Base-by-base conservation (phyloP, 352 stramenopile species). In the Phytophthora capsici region DNA sequence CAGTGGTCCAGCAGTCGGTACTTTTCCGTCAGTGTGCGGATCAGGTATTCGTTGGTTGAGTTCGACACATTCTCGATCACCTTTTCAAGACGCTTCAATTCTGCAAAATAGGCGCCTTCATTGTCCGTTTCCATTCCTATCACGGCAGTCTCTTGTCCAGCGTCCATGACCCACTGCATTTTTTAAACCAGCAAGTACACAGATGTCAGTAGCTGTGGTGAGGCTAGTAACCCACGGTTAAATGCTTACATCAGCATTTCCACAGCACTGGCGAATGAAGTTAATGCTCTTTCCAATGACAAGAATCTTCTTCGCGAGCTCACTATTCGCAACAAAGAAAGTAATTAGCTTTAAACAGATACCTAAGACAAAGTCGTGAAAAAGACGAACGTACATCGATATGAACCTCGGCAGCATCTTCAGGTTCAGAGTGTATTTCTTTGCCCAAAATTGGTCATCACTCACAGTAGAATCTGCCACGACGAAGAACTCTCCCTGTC, bases 261-360 rank as follows among this genome's bases (percentile, higher is more conserved):
- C 81, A 48, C 97, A 98, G 78, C 95, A 99, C 45, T 92, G 79
- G 16, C 97, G 89, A 72, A 99, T 98, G 53, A 99, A 99, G 80
- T 99, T 99, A 66, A 99, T 99, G 40, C 94, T 98, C 72, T 99
- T 99, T 36, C 98, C 98, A 38, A 99, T 96, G 20, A 98, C 79
- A 19, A 99, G 73, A 44, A 98, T 98, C 34, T 96, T 97, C 20
- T 92, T 82, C 2, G 96, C 96, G 12, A 99, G 75, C 10, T 96
- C 88, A 38, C 86, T 96, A 58, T 30, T n/a, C 51, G 52, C 19
- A 65, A 59, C 16, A 52, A 23, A 41, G 47, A 41, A 28, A 6
- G 47, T 16, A 8, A 14, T 54, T 34, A 66, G 51, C 38, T 41
- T 50, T 7, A 19, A 37, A 12, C 25, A 20, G 9, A 36, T 19